Percentiles rank a stretch among this genome's conserved stretches.
These are phyloP conservation scores for Zasmidium citrigriseum DNA, from an alignment of 2,329 filamentous ascomycete species.

Conservation along the genomic window DNA sequence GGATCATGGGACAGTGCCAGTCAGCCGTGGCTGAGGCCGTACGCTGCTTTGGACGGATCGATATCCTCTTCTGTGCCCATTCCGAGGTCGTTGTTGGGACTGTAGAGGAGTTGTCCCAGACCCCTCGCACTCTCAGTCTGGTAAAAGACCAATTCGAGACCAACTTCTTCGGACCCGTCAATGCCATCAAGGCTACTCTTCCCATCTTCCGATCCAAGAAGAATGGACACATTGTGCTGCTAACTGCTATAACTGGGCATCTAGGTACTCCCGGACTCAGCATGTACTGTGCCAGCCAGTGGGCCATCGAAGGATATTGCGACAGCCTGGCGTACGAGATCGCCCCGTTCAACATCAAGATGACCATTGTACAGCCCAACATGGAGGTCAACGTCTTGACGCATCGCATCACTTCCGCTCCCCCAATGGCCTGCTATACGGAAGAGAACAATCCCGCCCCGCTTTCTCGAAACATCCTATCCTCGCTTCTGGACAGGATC, in stretches of 20 bases:
- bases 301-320: conserved; percentile 94
- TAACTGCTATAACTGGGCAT: conserved; percentile 88
- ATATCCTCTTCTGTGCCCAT: conserved; percentile 87
- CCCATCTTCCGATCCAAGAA: conserved; percentile 77
- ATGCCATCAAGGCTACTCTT: conserved; percentile 87
- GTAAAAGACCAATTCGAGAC: conserved; percentile 90
- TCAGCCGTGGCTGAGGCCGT: conserved; percentile 86
- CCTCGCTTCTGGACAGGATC: conserved; percentile 74
- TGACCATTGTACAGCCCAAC: conserved; percentile 93
- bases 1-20: conserved; percentile 70
- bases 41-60: conserved; percentile 78
- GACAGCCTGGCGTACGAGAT: conserved; percentile 94
- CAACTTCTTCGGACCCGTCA: conserved; percentile 94
- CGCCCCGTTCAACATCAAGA: conserved; percentile 90
- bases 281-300: conserved; percentile 88
- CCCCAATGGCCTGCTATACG: conserved; percentile 70
- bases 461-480: conserved; percentile 78
- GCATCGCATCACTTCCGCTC: conserved; percentile 82
- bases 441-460: conserved; percentile 73
- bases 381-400: conserved; percentile 88
- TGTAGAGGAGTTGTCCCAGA: conserved; percentile 83
- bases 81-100: conserved; percentile 88
- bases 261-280: conserved; percentile 89
- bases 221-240: conserved; percentile 84
- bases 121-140: conserved; percentile 70